Evolutionary conservation across 345 rosid species (phyloP), one percentile per base, ranked within the genome.

Genomic region (Orychophragmus violaceus): DNA sequence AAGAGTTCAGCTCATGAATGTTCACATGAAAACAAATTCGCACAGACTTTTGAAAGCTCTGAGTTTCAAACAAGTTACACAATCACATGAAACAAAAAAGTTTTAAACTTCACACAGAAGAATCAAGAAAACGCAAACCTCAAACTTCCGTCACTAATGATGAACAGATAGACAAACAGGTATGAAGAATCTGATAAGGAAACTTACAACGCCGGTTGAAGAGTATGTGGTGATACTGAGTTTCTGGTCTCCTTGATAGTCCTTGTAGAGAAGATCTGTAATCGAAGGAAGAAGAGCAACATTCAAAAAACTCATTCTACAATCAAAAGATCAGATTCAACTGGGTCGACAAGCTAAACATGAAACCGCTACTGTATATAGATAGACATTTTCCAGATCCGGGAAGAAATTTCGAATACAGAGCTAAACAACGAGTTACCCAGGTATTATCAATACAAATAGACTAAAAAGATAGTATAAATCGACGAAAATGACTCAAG

Each of bases 241-340:
- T 81, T 89, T 90, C 61, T 95, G 91, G 78, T 91, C 99, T 41
- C 72, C 81, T 82, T 91, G 97, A 76, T 95, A 89, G 63, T 91
- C 97, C 88, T 70, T 95, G 93, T 87, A 81, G 22, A 91, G 77
- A 62, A 88, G 93, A 87, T 94, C 97, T 48, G 14, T 14, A 46
- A 19, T 4, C 23, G 18, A 44, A 17, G 46, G 16, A 14, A 33
- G 13, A 33, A 37, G 7, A 37, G 19, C 14, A 45, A 45, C 24
- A 45, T 41, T 68, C 51, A 21, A 14, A n/a, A 49, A 17, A 54
- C 50, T 42, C 22, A 35, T 33, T 23, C 29, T 5, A 27, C 17
- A 25, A 6, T 50, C 11, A 30, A 39, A 32, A 5, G 5, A 24
- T 57, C 14, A 45, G n/a, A n/a, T n/a, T n/a, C n/a, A n/a, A n/a